Base-by-base conservation (phyloP, 495 filamentous ascomycete genomes). In the Annulohypoxylon stygium region DNA sequence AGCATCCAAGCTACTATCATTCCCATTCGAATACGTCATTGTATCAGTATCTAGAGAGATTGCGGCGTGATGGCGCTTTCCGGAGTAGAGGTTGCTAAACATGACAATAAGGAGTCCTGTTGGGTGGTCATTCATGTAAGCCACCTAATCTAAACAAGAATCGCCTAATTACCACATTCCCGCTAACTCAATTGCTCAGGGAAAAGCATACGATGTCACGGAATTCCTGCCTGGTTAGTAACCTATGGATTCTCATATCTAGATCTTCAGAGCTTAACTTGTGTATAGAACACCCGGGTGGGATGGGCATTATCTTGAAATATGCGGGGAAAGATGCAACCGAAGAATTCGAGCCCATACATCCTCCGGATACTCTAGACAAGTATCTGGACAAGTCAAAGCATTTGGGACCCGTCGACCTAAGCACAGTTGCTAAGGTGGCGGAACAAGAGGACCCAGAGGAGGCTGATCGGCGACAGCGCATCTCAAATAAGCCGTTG, bases 401-500 rank as follows among this genome's bases (percentile, higher is more conserved):
- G 81, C 95, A 98, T 79, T 82, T 97, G n/a, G 95, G 95, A 5
- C 86, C 90, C 54, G 95, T 98, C 12, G 93, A 97, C 81, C 95
- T 97, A 94, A 76, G 80, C 23, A 97, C 94, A 0, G 93, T 97
- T 7, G 85, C 90, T 74, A 83, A 87, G 58, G 90, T 95, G 69
- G 87, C 90, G 77, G 90, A 92, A 73, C 84, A 84, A 26, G 85
- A 87, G 30, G 91, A 93, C 51, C 93, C 93, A 0, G 93, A 94
- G 58, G 95, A 98, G 79, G 82, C 81, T 7, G 93, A 87, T 55
- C 88, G 95, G 57, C 88, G 90, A 81, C 86, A 92, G 78, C 88
- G 94, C 45, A 91, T 97, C 60, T 82, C 86, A 70, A 81, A 85
- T 26, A 97, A 93, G 92, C 95, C 95, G 2, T 83, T 89, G 55